Evolutionary conservation across 495 filamentous ascomycete species (phyloP), one percentile per base, ranked within the genome.

Genomic region (Neurospora africana): DNA sequence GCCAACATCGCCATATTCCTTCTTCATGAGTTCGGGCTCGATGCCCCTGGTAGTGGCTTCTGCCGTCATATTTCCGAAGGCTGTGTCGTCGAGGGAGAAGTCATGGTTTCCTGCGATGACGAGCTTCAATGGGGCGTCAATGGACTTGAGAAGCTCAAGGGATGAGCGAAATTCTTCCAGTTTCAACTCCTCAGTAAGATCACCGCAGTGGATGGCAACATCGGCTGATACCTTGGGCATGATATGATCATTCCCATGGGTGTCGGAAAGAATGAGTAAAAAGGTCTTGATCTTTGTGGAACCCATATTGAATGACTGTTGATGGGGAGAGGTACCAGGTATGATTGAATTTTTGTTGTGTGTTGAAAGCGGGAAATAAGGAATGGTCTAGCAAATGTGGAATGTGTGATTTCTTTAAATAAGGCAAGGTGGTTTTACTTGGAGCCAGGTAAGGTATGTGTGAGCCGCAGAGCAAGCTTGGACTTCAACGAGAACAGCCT

Each of bases 71-170:
- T 68, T 27, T 41, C 35, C 70, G 40, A 79, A 79, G 1, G 43
- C 85, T 4, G 85, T 79, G 36, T 79, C 78, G 76, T 95, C 91
- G 4, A 94, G 86, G 0, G 87, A 87, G 71, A 91, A 86, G 77
- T 95, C 92, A 80, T 94, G 92, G 78, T 95, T 94, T 0, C 92
- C 92, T 2, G 92, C 88, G 69, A 96, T 93, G 40, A 94, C 88
- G 41, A 96, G 81, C 73, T 94, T 96, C 7, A 94, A 79, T 23
- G 89, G 86, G 0, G 92, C 91, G 7, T 87, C 75, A 70, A 89
- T 86, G 0, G 69, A 74, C 19, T 78, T 76, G 17, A 95, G 82
- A 76, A 91, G 84, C 3, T 81, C 69, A 27, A 94, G 75, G 10
- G 84, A 81, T 8, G 75, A 71, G 17, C 82, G 77, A 75, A 89